phyloP scores from a whole-genome alignment of 768 basidiomycete genomes.

The Tylopilus rubrobrunneus region DNA sequence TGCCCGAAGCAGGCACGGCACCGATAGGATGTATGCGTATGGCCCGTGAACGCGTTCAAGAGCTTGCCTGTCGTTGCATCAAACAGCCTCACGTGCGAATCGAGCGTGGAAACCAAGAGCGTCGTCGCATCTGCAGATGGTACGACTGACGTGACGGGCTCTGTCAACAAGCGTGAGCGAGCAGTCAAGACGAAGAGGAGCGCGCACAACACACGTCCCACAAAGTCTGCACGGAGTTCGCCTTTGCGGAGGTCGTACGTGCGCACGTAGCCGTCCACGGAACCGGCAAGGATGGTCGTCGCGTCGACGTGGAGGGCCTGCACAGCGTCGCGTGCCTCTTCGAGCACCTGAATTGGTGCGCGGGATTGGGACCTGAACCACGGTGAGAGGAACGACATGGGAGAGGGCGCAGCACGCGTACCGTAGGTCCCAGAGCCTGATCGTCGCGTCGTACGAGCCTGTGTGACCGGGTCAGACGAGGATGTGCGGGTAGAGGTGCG shows the following conservation, averaged over 20 bases:
- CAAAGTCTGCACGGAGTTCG: slow-evolving; percentile 80
- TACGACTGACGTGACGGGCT: slow-evolving; percentile 81
- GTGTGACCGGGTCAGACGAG: background rate
- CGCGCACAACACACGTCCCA: slow-evolving; percentile 66
- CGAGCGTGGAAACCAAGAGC: slow-evolving; percentile 77
- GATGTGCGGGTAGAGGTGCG: background rate
- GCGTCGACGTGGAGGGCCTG: slow-evolving; percentile 70
- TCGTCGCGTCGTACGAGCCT: slow-evolving; percentile 93
- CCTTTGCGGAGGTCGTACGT: slow-evolving; percentile 96
- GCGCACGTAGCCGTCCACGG: slow-evolving; percentile 88
- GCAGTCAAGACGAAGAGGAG: background rate
- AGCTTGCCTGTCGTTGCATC: slow-evolving; percentile 78
- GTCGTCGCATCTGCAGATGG: slow-evolving; percentile 79
- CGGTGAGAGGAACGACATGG: background rate
- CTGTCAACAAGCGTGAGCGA: slow-evolving; percentile 36
- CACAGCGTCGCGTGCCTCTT: slow-evolving; percentile 85
- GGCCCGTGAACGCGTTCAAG: slow-evolving; percentile 82
- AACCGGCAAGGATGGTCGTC: slow-evolving; percentile 71
- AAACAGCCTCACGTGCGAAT: slow-evolving; percentile 82
- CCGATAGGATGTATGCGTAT: slow-evolving; percentile 70
- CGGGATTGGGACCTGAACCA: slow-evolving; percentile 61
- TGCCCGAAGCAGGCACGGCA: slow-evolving; percentile 80
- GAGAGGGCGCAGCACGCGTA: slow-evolving; percentile 27
- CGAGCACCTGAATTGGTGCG: slow-evolving; percentile 85
- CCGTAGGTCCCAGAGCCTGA: slow-evolving; percentile 91